Base-by-base conservation (phyloP, 1,284 basidiomycete species). In the Heterobasidion annosum region DNA sequence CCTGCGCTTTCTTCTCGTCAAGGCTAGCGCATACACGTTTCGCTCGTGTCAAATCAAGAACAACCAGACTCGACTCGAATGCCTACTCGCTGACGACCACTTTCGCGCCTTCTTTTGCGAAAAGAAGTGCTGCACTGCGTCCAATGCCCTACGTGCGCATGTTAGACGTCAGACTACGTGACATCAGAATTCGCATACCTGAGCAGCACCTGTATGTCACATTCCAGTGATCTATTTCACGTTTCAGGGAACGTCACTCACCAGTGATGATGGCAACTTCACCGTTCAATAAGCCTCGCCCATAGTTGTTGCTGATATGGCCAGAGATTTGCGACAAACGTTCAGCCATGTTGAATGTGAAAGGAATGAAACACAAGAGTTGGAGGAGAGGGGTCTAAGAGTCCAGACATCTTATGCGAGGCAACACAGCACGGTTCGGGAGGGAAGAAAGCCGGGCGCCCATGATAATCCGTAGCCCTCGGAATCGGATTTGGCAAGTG, bases 181-280 rank as follows among this genome's bases (percentile, higher is more conserved):
- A 25, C 25, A 25, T 43, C 13, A 16, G 34, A 18, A 19, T 51
- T 18, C 37, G 58, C 67, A 50, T 62, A 86, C 85, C 78, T 91
- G 88, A 19, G 85, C 88, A 63, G 85, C 85, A 67, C 87, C 84
- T 85, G 58, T 18, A 13, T 13, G 34, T 32, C 8, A 34, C 34
- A 32, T 37, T n/a, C 19, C 34, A 50, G n/a, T 34, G 13, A 50
- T 34, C 34, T 34, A 19, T 18, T 48, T 15, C 33, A 50, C 8
- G 34, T 48, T 34, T 48, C 33, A 25, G 18, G 42, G 34, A 19
- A 16, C 19, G 10, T 15, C 65, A 59, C 76, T 60, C 61, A 82
- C 88, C 88, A 56, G 91, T 93, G 61, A 93, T 83, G 67, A 93
- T 91, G 34, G 86, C 90, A 13, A 93, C 90, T 63, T 93, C 87